Percentiles rank a stretch among this genome's conserved stretches.
phyloP scores from a whole-genome alignment of 2,329 filamentous ascomycete genomes.

The Penicillium sp. region DNA sequence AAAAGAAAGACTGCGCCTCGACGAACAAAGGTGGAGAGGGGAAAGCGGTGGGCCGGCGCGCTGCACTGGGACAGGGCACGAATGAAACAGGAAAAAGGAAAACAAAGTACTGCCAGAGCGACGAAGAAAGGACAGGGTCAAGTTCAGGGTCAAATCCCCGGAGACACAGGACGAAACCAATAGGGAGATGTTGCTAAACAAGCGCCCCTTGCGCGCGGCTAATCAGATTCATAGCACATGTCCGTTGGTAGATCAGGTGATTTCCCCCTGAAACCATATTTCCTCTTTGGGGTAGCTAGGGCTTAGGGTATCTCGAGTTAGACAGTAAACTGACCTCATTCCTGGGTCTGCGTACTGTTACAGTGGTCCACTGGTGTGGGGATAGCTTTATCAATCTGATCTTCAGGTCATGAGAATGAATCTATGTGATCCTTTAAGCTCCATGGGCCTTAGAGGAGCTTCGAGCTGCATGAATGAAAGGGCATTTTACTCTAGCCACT shows the following conservation, averaged over 20 bases:
- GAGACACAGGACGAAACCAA: background rate
- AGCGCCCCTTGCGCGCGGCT: constrained; percentile 42
- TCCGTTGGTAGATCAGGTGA: constrained; percentile 3
- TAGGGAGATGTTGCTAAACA: constrained; percentile 36
- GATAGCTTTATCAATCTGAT: background rate
- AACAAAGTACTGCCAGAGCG: constrained; percentile 33
- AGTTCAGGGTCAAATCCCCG: constrained; percentile 1
- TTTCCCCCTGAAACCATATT: background rate
- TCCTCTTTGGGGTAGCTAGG: background rate
- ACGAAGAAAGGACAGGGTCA: constrained; percentile 18
- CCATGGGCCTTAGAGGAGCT: too few species aligned
- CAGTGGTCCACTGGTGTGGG: too few species aligned
- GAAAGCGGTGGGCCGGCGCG: constrained; percentile 15
- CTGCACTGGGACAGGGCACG: constrained; percentile 1
- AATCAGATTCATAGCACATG: constrained; percentile 16
- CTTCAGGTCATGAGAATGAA: too few species aligned
- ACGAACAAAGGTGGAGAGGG: constrained; percentile 16
- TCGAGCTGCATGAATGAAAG: too few species aligned
- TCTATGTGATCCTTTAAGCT: too few species aligned
- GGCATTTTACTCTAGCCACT: too few species aligned
- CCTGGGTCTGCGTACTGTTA: background rate
- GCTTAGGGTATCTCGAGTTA: background rate
- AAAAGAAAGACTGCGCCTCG: constrained; percentile 27
- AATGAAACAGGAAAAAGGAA: constrained; percentile 9
- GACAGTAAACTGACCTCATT: background rate